Evolutionary conservation across 768 basidiomycete species (phyloP), one percentile per base, ranked within the genome.

Genomic region (Phallus indusiatus): DNA sequence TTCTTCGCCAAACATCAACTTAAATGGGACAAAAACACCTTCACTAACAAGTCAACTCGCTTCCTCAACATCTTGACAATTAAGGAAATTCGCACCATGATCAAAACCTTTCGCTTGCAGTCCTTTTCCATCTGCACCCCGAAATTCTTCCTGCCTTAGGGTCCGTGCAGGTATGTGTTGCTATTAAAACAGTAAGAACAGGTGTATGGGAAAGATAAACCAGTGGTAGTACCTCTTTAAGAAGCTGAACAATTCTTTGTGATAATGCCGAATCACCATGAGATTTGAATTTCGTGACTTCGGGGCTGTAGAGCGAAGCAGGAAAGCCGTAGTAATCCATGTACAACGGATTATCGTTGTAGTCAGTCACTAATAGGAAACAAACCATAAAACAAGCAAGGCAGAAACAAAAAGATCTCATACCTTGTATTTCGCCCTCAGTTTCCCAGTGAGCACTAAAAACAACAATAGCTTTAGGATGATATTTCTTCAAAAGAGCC

Each of bases 391-490:
- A 9, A 53, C 21, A 37, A 20, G 24, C 51, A 34, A 20, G 10
- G 48, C 34, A 9, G 20, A 47, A 54, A n/a, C 24, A 46, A 37
- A 53, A 14, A 47, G 22, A 17, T 16, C 33, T 63, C 76, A 37
- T 62, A 82, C 85, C 84, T 49, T 83, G 72, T 33, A 80, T 77
- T 67, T 83, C 80, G 1, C 72, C 76, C 11, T 59, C 54, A 1
- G 86, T 84, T 67, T 91, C 88, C 86, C 86, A 90, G 65, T 90
- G 89, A 11, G 89, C 88, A 62, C 84, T 87, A 72, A 90, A 88
- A 1, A 90, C 86, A 5, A 90, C 80, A 55, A 89, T 84, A n/a
- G 79, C 88, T 66, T 82, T 84, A 2, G 88, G 88, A 51, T 81
- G 75, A 70, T 91, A 91, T 68, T 88, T 90, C 58, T 78, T 66